These are phyloP conservation scores for Phytophthora uliginosa DNA, from an alignment of 352 stramenopile genomes.

Conservation along the genomic window DNA sequence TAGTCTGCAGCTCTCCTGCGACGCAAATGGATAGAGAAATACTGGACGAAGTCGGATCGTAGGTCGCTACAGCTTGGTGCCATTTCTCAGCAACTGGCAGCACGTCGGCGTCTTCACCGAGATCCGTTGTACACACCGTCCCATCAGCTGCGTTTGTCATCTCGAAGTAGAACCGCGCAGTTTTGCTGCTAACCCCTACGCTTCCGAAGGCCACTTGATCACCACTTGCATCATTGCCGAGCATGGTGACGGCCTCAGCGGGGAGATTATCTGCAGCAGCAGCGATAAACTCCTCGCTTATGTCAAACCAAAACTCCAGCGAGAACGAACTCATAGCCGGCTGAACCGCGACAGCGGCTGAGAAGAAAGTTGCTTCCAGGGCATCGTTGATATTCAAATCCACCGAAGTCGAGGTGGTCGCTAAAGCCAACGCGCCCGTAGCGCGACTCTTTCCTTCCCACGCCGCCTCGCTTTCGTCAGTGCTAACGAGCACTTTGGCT, in stretches of 20 bases:
- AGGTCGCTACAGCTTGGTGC: slow-evolving; percentile 68
- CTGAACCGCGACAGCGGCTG: slow-evolving; percentile 51
- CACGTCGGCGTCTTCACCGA: slow-evolving; percentile 5
- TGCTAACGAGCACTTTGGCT: slow-evolving; percentile 33
- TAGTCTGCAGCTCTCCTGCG: background rate
- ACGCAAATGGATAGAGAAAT: slow-evolving; percentile 56
- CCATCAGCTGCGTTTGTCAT: slow-evolving; percentile 32
- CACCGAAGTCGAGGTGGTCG: slow-evolving; percentile 12
- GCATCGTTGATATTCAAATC: slow-evolving; percentile 53
- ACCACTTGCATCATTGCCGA: slow-evolving; percentile 15
- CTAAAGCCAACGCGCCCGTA: slow-evolving; percentile 18
- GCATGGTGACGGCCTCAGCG: slow-evolving; percentile 7
- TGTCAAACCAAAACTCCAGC: slow-evolving; percentile 68
- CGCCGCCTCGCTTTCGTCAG: slow-evolving; percentile 1
- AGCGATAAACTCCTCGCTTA: slow-evolving; percentile 23
- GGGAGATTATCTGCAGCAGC: background rate
- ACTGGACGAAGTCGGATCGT: slow-evolving; percentile 55
- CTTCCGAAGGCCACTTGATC: slow-evolving; percentile 23
- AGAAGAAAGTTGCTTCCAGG: slow-evolving; percentile 68
- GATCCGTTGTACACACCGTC: slow-evolving; percentile 24
- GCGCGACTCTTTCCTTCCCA: slow-evolving; percentile 15
- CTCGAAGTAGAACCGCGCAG: slow-evolving; percentile 35
- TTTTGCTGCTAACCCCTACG: slow-evolving; percentile 20
- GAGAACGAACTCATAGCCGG: slow-evolving; percentile 66
- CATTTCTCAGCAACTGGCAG: slow-evolving; percentile 37